Percentiles rank a stretch among this genome's conserved stretches.
phyloP scores from a whole-genome alignment of 1,284 basidiomycete species.

The Erythrobasidium hasegawianum region DNA sequence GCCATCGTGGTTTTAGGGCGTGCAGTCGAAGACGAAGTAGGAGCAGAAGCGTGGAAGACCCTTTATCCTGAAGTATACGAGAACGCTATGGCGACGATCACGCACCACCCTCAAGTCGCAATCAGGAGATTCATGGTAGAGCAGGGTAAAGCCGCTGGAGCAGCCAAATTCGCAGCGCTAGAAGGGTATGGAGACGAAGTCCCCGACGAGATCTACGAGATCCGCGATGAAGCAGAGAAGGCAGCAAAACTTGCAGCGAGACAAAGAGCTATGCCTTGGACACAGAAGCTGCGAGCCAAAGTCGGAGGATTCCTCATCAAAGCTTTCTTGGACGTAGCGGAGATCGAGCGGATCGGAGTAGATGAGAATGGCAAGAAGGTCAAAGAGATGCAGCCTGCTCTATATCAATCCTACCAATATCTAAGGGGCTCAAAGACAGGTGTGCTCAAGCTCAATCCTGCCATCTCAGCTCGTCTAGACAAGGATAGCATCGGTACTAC shows the following conservation, averaged over 20 bases:
- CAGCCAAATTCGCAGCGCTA: slow-evolving; percentile 52
- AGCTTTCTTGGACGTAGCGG: slow-evolving; percentile 76
- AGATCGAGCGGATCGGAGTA: slow-evolving; percentile 59
- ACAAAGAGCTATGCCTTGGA: slow-evolving; percentile 73
- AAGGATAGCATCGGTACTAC: slow-evolving; percentile 71
- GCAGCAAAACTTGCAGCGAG: slow-evolving; percentile 40
- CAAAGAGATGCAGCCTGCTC: slow-evolving; percentile 66
- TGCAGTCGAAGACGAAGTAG: slow-evolving; percentile 83
- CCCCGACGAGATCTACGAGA: slow-evolving; percentile 54
- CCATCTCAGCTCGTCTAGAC: slow-evolving; percentile 71
- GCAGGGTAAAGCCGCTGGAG: slow-evolving; percentile 33
- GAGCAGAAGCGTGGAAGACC: slow-evolving; percentile 69
- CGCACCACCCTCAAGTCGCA: not conserved
- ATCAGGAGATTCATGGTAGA: slow-evolving; percentile 22
- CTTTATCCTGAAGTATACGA: slow-evolving; percentile 40
- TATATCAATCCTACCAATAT: slow-evolving; percentile 90
- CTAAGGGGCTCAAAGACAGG: slow-evolving; percentile 89
- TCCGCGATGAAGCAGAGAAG: slow-evolving; percentile 40
- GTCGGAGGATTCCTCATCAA: slow-evolving; percentile 81
- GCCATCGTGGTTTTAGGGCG: slow-evolving; percentile 77
- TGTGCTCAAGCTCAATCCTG: slow-evolving; percentile 81
- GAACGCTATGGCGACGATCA: slow-evolving; percentile 34
- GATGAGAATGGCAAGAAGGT: slow-evolving; percentile 41
- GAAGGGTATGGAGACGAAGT: slow-evolving; percentile 57
- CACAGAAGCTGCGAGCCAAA: slow-evolving; percentile 67